Evolutionary conservation across 2,329 filamentous ascomycete genomes (phyloP).

Genomic region (Drechslerella dactyloides): DNA sequence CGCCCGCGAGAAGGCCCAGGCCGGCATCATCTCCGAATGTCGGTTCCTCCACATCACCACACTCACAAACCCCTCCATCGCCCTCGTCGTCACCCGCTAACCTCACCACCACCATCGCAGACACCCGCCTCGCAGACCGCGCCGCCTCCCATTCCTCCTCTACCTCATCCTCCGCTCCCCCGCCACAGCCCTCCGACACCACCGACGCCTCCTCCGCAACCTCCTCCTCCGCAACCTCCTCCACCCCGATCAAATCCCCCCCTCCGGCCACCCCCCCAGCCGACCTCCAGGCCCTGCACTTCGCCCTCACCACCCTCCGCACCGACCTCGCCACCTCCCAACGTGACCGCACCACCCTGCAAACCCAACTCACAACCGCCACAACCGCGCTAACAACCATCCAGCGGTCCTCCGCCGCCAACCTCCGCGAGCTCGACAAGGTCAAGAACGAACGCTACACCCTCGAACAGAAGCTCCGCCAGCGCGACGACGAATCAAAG

Average conservation of each 20-base stretch:
- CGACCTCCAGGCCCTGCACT: constrained; percentile 55
- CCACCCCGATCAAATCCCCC: constrained; percentile 67
- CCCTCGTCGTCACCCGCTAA: constrained; percentile 18
- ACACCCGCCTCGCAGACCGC: constrained; percentile 71
- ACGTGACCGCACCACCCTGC: constrained; percentile 49
- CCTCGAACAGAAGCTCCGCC: constrained; percentile 81
- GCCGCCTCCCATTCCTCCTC: constrained; percentile 69
- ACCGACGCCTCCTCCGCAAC: constrained; percentile 16
- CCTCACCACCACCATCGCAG: constrained; percentile 61
- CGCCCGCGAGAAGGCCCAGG: constrained; percentile 53
- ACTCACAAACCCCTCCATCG: background rate
- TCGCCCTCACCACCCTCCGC: constrained; percentile 52
- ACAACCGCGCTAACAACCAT: constrained; percentile 63
- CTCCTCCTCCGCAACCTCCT: constrained; percentile 62
- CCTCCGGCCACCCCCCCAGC: constrained; percentile 55
- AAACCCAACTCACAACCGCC: constrained; percentile 41
- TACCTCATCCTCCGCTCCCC: constrained; percentile 59
- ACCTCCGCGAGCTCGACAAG: constrained; percentile 63
- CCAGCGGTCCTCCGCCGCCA: constrained; percentile 64
- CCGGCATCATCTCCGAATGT: constrained; percentile 52
- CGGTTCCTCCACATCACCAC: background rate
- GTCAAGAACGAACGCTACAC: constrained; percentile 75
- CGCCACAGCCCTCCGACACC: constrained; percentile 46
- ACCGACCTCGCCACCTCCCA: constrained; percentile 55
- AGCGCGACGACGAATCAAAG: constrained; percentile 82